phyloP scores from a whole-genome alignment of 2,329 filamentous ascomycete genomes.

The Pleurostoma richardsiae region DNA sequence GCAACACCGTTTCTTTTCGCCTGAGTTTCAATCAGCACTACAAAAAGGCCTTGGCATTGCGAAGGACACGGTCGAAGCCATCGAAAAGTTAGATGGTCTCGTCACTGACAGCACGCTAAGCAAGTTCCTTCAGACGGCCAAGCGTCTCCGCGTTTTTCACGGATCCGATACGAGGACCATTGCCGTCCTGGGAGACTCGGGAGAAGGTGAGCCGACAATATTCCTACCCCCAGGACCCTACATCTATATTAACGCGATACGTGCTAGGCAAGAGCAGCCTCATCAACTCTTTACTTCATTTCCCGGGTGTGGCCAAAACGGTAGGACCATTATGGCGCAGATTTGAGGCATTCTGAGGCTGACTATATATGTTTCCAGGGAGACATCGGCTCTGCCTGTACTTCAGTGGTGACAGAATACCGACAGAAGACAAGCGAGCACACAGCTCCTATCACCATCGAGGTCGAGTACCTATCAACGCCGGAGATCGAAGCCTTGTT shows the following conservation, averaged over 20 bases:
- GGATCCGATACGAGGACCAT: conserved; percentile 1
- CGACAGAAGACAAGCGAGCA: conserved; percentile 18
- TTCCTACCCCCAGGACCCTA: too few relatives aligned
- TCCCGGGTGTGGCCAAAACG: conserved; percentile 12
- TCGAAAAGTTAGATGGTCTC: background rate
- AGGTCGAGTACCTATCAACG: conserved; percentile 23
- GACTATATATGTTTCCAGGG: conserved; percentile 7
- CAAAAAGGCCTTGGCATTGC: background rate
- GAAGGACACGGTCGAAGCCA: background rate
- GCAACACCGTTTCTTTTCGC: background rate
- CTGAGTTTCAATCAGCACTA: background rate
- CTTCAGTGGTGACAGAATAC: conserved; percentile 27
- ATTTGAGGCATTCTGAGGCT: background rate
- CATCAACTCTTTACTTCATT: conserved; percentile 1
- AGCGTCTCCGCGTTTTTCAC: background rate
- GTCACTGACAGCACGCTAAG: background rate
- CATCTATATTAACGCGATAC: background rate
- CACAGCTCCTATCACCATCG: conserved; percentile 19
- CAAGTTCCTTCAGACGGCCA: background rate
- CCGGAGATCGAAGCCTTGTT: conserved; percentile 19
- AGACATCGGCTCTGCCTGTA: conserved; percentile 25
- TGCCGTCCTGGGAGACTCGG: conserved; percentile 1
- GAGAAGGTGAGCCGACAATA: background rate
- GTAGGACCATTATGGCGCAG: conserved; percentile 5
- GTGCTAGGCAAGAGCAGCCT: conserved; percentile 1